Base-by-base conservation (phyloP, 306 rosid genomes). In the Gleditsia sinensis region DNA sequence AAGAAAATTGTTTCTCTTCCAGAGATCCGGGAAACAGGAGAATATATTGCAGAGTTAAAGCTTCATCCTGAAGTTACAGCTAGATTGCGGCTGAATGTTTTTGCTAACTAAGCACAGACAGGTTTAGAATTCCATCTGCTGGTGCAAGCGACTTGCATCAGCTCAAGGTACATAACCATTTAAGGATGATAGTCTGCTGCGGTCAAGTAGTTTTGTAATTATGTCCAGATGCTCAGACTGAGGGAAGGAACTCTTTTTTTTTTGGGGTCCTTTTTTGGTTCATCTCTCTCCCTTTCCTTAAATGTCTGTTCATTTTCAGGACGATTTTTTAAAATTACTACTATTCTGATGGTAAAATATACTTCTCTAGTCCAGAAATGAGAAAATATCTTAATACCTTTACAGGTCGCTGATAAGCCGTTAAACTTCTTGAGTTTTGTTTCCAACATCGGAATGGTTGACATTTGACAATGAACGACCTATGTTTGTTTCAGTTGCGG, bases 41-140 rank as follows among this genome's bases (percentile, higher is more conserved):
- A 89, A 62, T 89, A 86, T 65, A 37, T 89, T 60, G 94, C 89
- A n/a, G 97, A 92, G 78, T 72, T 94, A 78, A 94, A 87, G 86
- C 98, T 94, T 80, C 99, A 94, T 86, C 98, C 99, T 9, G 99
- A 94, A 68, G 92, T 94, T 72, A 83, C 90, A 21, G 99, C 99
- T 71, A 86, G 73, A 76, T 93, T 94, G 77, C 86, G 86, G 76
- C 37, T 94, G 79, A 87, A 72, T 69, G 96, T 94, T 63, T 81
- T 5, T 75, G 96, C 96, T 32, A 94, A 91, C 83, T 94, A 66
- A 86, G 89, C 62, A 69, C 75, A 6, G 40, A 42, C 43, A 40
- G 54, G 24, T 13, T 43, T 79, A 28, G 20, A 56, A 67, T 48
- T 59, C 46, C 55, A 8, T 20, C 36, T 33, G 20, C 48, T 54